Percentiles rank a stretch among this genome's conserved stretches.
These are phyloP conservation scores for Ganoderma meredithae DNA, from an alignment of 1,284 basidiomycete genomes.

Conservation along the genomic window DNA sequence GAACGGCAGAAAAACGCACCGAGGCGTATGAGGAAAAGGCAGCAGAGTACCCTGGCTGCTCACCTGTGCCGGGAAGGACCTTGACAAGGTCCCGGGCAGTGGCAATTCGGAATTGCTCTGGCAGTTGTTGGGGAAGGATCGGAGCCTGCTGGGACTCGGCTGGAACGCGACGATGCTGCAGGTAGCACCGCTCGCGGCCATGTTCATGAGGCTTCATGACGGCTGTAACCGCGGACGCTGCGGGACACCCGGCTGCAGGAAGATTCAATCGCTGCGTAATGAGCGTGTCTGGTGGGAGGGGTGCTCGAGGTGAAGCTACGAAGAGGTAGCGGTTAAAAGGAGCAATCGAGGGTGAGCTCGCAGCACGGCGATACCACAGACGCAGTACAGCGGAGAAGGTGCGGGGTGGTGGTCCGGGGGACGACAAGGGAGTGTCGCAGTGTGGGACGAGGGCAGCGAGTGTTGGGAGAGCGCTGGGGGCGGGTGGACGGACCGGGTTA, in stretches of 20 bases:
- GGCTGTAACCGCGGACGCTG: neutral
- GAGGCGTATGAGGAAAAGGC: neutral
- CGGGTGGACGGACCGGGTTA: neutral
- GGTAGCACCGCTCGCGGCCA: neutral
- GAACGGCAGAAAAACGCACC: slow-evolving; percentile 1
- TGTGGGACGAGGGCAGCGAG: no score
- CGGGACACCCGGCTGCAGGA: neutral
- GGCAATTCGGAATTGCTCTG: slow-evolving; percentile 6
- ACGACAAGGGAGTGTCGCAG: neutral
- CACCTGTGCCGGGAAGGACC: neutral
- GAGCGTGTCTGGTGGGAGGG: neutral
- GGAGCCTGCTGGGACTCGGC: neutral
- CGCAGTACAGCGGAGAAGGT: neutral
- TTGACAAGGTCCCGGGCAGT: neutral
- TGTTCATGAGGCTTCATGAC: neutral
- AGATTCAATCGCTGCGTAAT: neutral
- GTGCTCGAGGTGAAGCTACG: neutral
- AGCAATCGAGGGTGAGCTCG: neutral
- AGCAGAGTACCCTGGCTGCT: neutral
- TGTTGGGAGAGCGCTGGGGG: neutral
- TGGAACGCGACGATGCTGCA: neutral
- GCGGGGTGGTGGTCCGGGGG: neutral
- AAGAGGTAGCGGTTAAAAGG: neutral
- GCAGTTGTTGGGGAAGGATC: neutral
- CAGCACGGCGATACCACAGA: neutral